Evolutionary conservation across 345 rosid genomes (phyloP).

Genomic region (Mangifera indica): DNA sequence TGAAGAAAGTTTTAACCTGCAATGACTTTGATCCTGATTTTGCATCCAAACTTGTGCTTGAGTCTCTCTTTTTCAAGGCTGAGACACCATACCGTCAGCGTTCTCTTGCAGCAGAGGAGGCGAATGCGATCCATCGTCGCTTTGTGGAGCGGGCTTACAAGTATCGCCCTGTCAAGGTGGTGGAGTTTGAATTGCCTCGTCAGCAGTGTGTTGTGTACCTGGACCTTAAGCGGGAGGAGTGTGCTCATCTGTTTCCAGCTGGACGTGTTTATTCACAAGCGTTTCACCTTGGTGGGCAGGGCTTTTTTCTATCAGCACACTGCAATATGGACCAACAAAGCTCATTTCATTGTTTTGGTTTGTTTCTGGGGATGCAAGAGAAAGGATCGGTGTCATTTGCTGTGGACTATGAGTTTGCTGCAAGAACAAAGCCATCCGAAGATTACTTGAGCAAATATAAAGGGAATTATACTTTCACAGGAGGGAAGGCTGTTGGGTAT

Average conservation of each 20-base stretch:
- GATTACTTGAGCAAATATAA: constrained; percentile 53
- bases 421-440: constrained; percentile 59
- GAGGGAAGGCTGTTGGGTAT: constrained; percentile 63
- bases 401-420: constrained; percentile 71
- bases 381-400: constrained; percentile 53
- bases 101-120: constrained; percentile 45
- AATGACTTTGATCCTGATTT: constrained; percentile 48
- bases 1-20: constrained; percentile 67
- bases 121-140: constrained; percentile 30
- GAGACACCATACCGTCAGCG: constrained; percentile 55
- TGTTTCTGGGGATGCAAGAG: constrained; percentile 70
- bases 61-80: constrained; percentile 79
- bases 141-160: constrained; percentile 74
- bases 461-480: constrained; percentile 55
- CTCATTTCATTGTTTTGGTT: constrained; percentile 65
- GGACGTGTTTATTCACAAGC: constrained; percentile 62
- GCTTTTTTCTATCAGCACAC: constrained; percentile 62
- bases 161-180: constrained; percentile 68
- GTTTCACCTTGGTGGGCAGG: constrained; percentile 73
- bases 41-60: constrained; percentile 34
- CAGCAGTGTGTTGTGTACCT: constrained; percentile 76
- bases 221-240: constrained; percentile 71
- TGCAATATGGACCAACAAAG: constrained; percentile 66
- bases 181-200: constrained; percentile 67
- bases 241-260: constrained; percentile 49